Evolutionary conservation across 2,329 filamentous ascomycete species (phyloP), one percentile per base, ranked within the genome.

Genomic region (Passalora sequoiae): DNA sequence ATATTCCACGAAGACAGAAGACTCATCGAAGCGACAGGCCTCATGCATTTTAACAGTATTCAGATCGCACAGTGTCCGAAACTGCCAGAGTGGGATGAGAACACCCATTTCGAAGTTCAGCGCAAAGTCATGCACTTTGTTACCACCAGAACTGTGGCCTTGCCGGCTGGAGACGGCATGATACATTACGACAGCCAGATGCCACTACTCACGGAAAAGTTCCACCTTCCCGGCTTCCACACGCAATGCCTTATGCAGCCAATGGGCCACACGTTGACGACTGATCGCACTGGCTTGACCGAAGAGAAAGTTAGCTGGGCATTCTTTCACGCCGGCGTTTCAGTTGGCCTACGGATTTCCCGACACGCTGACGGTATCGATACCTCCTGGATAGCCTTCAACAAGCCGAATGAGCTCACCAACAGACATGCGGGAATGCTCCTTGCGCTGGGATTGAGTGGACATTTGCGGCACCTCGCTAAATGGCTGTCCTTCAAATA

Each of bases 401-500:
- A 98, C 70, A 96, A 95, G 62, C 91, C 92, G 0, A 77, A 81
- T 27, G 92, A 98, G 40, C 75, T 96, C 10, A 96, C 85, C 51
- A 96, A 97, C 61, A 80, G 92, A n/a, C 92, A 98, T 64, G 94
- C 92, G 21, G 92, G 92, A 0, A 92, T 98, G 51, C 69, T 98
- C 31, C 74, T 98, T 0, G 92, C 89, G 4, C 74, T 98, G 4
- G 92, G 92, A 3, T 72, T 98, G 17, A 96, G 96, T 57, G 94
- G 92, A 0, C 94, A 98, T 67, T 72, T 98, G n/a, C 92, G 87
- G 56, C 84, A 81, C 6, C 78, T 98, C 20, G 92, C 92, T 2
- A 97, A 97, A 69, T 98, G 92, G 91, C 84, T 98, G 31, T 91
- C 89, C 6, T 98, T 97, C 76, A 97, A 96, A 61, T 98, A 98